phyloP scores from a whole-genome alignment of 78 protist species.

The Cavenderia fasciculata region DNA sequence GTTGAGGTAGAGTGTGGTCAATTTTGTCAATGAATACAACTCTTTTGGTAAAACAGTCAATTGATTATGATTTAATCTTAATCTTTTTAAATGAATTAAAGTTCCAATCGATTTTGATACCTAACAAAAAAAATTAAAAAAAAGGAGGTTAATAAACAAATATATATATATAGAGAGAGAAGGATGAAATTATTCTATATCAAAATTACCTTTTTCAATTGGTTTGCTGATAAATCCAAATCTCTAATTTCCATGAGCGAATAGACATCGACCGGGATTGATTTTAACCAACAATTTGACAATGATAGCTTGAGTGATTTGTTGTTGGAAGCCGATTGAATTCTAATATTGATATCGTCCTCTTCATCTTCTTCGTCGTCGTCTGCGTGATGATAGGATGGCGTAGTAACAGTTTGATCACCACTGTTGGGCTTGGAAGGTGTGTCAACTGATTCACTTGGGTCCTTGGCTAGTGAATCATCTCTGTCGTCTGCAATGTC shows the following conservation, averaged over 20 bases:
- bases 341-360: constrained; percentile 48
- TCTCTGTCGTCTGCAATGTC: not conserved
- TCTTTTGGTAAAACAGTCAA: constrained; percentile 59
- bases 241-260: constrained; percentile 43
- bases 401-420: constrained; percentile 31
- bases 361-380: constrained; percentile 70
- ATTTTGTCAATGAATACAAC: constrained; percentile 26
- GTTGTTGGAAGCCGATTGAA: constrained; percentile 16
- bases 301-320: constrained; percentile 27
- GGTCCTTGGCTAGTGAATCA: not conserved
- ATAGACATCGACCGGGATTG: constrained; percentile 53
- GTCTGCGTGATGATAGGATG: constrained; percentile 24
- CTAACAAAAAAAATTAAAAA: no score
- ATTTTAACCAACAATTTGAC: constrained; percentile 54
- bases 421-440: no score
- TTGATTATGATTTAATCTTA: constrained; percentile 53
- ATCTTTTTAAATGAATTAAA: constrained; percentile 49
- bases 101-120: constrained; percentile 52
- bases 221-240: constrained; percentile 69
- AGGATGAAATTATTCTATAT: no score
- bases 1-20: constrained; percentile 58
- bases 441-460: no score
- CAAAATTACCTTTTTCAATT: constrained; percentile 61
- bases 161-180: no score
- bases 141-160: no score